These are phyloP conservation scores for Flammula alnicola DNA, from an alignment of 1,284 basidiomycete genomes.

Conservation along the genomic window DNA sequence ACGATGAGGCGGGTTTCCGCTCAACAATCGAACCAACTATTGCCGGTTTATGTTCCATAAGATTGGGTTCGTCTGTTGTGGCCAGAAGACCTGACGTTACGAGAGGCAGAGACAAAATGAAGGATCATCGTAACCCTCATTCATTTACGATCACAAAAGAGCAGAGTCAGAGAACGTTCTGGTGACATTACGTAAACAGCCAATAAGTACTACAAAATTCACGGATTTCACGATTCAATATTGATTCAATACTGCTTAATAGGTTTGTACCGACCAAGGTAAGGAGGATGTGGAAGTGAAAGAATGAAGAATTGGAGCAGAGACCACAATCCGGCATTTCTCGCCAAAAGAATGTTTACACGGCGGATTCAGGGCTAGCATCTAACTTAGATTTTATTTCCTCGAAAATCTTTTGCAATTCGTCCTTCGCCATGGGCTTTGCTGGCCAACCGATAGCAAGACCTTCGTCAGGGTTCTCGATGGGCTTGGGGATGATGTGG, in stretches of 20 bases:
- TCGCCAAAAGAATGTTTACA: too few relatives aligned
- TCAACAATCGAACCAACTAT: conserved; percentile 66
- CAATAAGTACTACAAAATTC: too few relatives aligned
- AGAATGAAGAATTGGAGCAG: too few relatives aligned
- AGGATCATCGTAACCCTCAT: conserved; percentile 10
- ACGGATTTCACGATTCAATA: too few relatives aligned
- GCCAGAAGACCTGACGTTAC: conserved; percentile 1
- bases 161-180: conserved; percentile 19
- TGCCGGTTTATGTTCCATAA: conserved; percentile 21
- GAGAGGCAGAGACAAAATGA: conserved; percentile 8
- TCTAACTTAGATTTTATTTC: conserved; percentile 56
- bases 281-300: too few relatives aligned
- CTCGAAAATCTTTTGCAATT: conserved; percentile 60
- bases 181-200: conserved; percentile 25
- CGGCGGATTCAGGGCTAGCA: too few relatives aligned
- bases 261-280: too few relatives aligned
- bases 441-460: conserved; percentile 81
- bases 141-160: neutral
- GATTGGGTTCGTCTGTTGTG: neutral
- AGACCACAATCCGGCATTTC: too few relatives aligned
- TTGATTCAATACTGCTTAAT: too few relatives aligned
- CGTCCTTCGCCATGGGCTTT: conserved; percentile 56
- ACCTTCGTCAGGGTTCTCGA: conserved; percentile 62
- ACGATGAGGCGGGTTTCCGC: conserved; percentile 44
- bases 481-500: conserved; percentile 90